Base-by-base conservation (phyloP, 2,329 filamentous ascomycete species). In the Paecilomyces variotii region DNA sequence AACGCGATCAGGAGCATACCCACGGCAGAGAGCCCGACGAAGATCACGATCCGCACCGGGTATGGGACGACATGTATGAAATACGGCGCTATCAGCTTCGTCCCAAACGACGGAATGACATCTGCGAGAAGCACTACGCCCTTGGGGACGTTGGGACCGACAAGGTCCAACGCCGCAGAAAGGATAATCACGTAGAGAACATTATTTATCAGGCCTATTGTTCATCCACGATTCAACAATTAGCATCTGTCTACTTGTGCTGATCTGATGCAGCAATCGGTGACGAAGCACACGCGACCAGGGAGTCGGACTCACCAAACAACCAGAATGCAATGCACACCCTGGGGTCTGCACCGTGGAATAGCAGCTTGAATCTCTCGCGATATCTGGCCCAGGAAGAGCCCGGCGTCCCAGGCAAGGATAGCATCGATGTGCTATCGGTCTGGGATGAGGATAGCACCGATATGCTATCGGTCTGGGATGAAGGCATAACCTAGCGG, bases 111-210 rank as follows among this genome's bases (percentile, higher is more conserved):
- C 1, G 94, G 94, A 25, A 96, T 80, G 57, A 97, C 91, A 73
- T 97, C 91, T 72, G 91, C 91, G 62, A 97, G 89, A 57, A 97
- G 87, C 57, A 99, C 93, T 58, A 95, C 84, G 66, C 90, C 91
- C 74, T 97, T 97, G 55, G 94, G 94, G 1, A 97, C 82, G 63
- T 80, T 74, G 32, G 90, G 87, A 35, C 93, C 93, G 66, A 97
- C 94, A 61, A 99, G 89, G 70, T 99, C 94, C 68, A 97, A 89
- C 2, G 94, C 94, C 35, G 94, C 90, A 30, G 91, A 95, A 68
- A 99, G 88, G 71, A 97, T 94, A 73, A 97, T 90, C 58, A 97
- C 93, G 76, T 97, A 97, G 76, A 97, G 88, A 65, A 97, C 90
- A 78, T 97, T 97, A 76, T 99, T 97, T 72, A 97, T 94, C 19